Evolutionary conservation across 441 rosid species (phyloP).

Genomic region (Jatropha podagrica): DNA sequence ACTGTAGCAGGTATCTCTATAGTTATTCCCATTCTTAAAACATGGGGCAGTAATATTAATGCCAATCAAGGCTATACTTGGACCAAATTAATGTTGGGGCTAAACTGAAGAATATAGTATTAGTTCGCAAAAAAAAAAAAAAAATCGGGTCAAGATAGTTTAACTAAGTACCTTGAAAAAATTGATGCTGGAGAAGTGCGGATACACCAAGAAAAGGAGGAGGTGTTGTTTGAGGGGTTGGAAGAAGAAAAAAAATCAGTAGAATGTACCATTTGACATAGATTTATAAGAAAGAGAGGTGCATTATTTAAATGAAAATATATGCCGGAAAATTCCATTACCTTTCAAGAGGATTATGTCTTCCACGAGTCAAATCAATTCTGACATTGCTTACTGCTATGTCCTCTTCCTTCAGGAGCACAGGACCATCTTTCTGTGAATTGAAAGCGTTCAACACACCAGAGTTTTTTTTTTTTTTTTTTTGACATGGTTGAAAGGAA

Average conservation of each 20-base stretch:
- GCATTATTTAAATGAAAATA: slow-evolving; percentile 7
- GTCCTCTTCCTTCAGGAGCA: slow-evolving; percentile 71
- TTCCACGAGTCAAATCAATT: slow-evolving; percentile 93
- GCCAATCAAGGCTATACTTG: background rate
- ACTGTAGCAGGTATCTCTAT: background rate
- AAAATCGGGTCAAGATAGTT: background rate
- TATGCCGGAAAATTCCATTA: slow-evolving; percentile 27
- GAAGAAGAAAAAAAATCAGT: slow-evolving; percentile 4
- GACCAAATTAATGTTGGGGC: background rate
- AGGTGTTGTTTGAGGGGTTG: background rate
- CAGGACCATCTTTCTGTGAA: slow-evolving; percentile 61
- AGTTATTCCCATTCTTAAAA: background rate
- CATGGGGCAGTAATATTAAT: background rate
- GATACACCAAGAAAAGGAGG: slow-evolving; percentile 12
- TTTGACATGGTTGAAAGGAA: background rate
- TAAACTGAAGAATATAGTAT: background rate
- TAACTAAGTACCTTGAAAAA: slow-evolving; percentile 73
- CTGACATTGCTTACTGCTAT: slow-evolving; percentile 73
- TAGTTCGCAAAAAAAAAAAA: no score
- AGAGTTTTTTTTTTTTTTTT: background rate
- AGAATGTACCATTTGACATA: slow-evolving; percentile 14
- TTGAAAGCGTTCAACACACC: slow-evolving; percentile 15
- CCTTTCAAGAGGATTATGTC: slow-evolving; percentile 84
- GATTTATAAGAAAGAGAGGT: slow-evolving; percentile 10
- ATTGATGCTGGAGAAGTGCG: slow-evolving; percentile 60